Evolutionary conservation across 208 protist genomes (phyloP), one percentile per base, ranked within the genome.

Genomic region (Trypanosoma platydactyli): DNA sequence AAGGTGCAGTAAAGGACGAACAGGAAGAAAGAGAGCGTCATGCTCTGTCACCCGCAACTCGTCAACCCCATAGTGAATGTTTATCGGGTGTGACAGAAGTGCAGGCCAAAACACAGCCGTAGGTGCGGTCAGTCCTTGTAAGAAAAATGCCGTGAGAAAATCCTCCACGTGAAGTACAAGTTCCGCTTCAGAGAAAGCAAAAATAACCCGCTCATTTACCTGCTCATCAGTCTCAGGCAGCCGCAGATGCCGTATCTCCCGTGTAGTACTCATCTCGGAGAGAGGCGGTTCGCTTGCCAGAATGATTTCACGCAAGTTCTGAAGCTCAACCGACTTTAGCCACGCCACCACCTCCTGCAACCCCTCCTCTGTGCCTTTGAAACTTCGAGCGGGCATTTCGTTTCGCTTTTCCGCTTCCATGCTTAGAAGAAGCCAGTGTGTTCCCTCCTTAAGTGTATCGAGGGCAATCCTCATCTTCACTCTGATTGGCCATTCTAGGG

Each of bases 21-120:
- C 56, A 6, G 83, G 84, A 41, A 91, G 84, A 45, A 81, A 64
- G 27, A 91, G 71, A 0, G 69, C 70, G 15, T 59, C 57, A 55
- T 94, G 88, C 72, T 94, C 85, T 3, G 25, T 29, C 9, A 66
- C 52, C 12, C 88, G 88, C 3, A 51, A 48, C 30, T 49, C 59
- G 27, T 80, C 69, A 29, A 64, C 46, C 5, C 46, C 30, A 20
- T 71, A 76, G 56, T 86, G 84, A 30, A 88, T 77, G 61, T 89
- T 90, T n/a, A 94, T 78, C 16, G 88, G 84, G 55, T 80, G 75
- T 20, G 61, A 49, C 29, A 91, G 64, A 27, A 40, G 52, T 1
- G 45, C 15, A 0, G 88, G 88, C 79, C 80, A 91, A 67, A 79
- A 83, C 16, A 94, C 79, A 45, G 71, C 71, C 7, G 80, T 75